Base-by-base conservation (phyloP, 2,329 filamentous ascomycete species). In the Cryoendolithus antarcticus region DNA sequence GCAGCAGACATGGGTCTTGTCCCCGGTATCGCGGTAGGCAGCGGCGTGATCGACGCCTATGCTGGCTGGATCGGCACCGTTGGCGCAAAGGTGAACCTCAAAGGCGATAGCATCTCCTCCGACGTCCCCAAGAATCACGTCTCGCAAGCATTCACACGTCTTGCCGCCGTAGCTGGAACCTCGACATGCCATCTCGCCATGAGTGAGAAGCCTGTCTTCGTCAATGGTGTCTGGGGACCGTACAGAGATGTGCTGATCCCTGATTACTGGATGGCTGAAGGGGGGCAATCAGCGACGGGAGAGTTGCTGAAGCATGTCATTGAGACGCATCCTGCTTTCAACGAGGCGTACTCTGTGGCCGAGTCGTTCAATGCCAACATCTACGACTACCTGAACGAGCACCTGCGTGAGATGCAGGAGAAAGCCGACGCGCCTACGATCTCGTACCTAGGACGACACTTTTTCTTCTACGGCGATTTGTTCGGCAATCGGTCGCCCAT, bases 11-110 rank as follows among this genome's bases (percentile, higher is more conserved):
- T 98, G 44, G 89, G 91, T 5, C 72, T 98, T 3, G 81, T 81
- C 4, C 71, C 81, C 12, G 89, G 88, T 30, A 91, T 95, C 50
- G 86, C 91, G 11, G 82, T 98, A 40, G 91, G 91, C 39, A 93
- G 86, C 55, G 88, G 88, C 61, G 91, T 98, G 47, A 98, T 98
- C 56, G 91, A 98, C 60, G 91, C 91, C 12, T 98, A 98, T 55
- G 91, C 91, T 44, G 91, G 91, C 47, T 98, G 91, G 91, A 91
- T 98, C 50, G 91, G 91, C 44, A 96, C 91, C 1, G 91, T 98
- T n/a, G 91, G 91, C 42, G 89, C 91, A 44, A 95, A 95, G 62
- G 85, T 95, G 51, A 74, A 86, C 48, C 73, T 93, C 10, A 36
- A 37, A 9, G 49, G 48, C 32, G 70, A 72, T 31, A 65, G 70